Conservation (phyloP, 2,329 filamentous ascomycete species). For the Colletotrichum musicola region DNA sequence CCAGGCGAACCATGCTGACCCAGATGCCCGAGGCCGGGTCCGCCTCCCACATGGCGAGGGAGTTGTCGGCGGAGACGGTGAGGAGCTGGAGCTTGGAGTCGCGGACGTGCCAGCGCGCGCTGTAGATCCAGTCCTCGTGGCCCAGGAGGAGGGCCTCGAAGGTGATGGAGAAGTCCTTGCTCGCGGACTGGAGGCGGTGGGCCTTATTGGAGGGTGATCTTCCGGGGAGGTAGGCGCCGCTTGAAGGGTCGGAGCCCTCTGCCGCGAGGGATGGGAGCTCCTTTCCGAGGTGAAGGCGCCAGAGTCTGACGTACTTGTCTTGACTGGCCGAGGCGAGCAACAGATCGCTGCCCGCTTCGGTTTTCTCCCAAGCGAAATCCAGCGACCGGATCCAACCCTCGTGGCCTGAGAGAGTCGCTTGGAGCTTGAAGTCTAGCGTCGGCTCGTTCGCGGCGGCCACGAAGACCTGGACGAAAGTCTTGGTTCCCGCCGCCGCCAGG, state of each 20-base stretch:
- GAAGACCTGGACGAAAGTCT: slow-evolving; percentile 84
- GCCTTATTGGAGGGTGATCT: slow-evolving; percentile 90
- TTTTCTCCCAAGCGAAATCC: slow-evolving; percentile 77
- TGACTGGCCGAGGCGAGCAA: slow-evolving; percentile 94
- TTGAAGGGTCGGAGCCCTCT: slow-evolving; percentile 66
- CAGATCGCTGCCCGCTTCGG: slow-evolving; percentile 71
- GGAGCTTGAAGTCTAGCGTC: slow-evolving; percentile 71
- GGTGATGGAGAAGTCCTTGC: slow-evolving; percentile 80
- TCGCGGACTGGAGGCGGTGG: slow-evolving; percentile 76
- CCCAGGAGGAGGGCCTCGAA: slow-evolving; percentile 95
- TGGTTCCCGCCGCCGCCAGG: slow-evolving; percentile 89
- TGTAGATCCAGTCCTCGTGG: slow-evolving; percentile 99
- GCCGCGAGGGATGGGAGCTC: slow-evolving; percentile 70
- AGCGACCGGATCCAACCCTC: slow-evolving; percentile 95
- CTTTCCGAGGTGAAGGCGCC: slow-evolving; percentile 82
- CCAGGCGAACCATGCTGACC: slow-evolving; percentile 86
- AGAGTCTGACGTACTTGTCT: slow-evolving; percentile 96
- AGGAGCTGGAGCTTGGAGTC: slow-evolving; percentile 76
- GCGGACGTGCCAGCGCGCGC: slow-evolving; percentile 77
- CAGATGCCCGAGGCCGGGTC: slow-evolving; percentile 89
- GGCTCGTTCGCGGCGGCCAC: slow-evolving; percentile 60
- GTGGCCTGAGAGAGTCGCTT: slow-evolving; percentile 86
- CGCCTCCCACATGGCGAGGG: slow-evolving; percentile 90
- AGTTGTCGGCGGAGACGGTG: slow-evolving; percentile 95
- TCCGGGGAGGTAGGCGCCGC: slow-evolving; percentile 72